Conservation (phyloP, 2,329 filamentous ascomycete genomes). For the Chrysosporium queenslandicum region DNA sequence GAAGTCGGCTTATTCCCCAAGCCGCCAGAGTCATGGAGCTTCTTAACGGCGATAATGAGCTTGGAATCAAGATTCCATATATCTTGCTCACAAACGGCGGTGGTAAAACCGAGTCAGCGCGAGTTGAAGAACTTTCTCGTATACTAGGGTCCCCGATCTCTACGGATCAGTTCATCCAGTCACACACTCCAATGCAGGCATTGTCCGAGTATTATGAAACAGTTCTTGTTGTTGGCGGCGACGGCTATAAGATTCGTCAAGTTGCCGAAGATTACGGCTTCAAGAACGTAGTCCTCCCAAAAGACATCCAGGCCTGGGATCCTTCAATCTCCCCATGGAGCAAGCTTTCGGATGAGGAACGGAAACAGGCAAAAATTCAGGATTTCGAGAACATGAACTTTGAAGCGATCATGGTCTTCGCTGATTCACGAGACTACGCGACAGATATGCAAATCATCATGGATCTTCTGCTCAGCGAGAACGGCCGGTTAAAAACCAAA, state of each 20-base stretch:
- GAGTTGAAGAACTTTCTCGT: constrained; percentile 56
- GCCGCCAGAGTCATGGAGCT: constrained; percentile 57
- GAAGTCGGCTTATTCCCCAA: constrained; percentile 59
- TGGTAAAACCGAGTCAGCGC: constrained; percentile 57
- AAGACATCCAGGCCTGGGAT: constrained; percentile 63
- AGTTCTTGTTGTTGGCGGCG: constrained; percentile 64
- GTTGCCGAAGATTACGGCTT: constrained; percentile 65
- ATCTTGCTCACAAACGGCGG: constrained; percentile 68
- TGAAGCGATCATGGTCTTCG: constrained; percentile 65
- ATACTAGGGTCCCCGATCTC: constrained; percentile 57
- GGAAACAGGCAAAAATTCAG: constrained; percentile 55
- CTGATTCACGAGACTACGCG: constrained; percentile 62
- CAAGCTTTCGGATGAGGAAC: constrained; percentile 57
- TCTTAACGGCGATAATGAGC: constrained; percentile 64
- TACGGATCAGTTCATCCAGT: constrained; percentile 67
- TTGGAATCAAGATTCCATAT: constrained; percentile 67
- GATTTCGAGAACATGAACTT: constrained; percentile 65
- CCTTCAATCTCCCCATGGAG: constrained; percentile 59
- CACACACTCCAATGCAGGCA: constrained; percentile 67
- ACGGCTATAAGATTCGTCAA: constrained; percentile 63
- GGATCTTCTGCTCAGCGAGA: constrained; percentile 58
- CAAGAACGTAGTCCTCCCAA: constrained; percentile 61
- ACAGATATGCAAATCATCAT: constrained; percentile 70
- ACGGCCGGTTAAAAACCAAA: constrained; percentile 55
- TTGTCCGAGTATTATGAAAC: constrained; percentile 67